A percentile compares a stretch with the other conserved stretches of the same genome.
Conservation (phyloP, 2,329 filamentous ascomycete genomes). For the Penicillium sp. region DNA sequence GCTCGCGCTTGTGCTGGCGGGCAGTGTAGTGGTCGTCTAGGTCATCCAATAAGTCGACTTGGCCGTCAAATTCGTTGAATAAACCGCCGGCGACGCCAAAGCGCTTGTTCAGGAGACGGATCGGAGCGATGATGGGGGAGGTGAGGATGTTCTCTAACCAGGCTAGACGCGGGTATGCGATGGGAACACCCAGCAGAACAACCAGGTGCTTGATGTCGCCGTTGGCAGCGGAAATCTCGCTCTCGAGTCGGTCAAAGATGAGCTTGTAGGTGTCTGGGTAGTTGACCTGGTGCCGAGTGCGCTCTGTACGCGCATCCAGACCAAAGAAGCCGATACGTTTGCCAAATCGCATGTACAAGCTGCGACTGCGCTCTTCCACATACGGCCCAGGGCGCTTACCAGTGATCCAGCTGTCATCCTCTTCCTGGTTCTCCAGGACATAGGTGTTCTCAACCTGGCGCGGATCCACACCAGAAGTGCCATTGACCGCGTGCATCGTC, state of each 20-base stretch:
- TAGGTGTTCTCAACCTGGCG: slow-evolving; percentile 75
- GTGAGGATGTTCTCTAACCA: slow-evolving; percentile 93
- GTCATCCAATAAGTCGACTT: slow-evolving; percentile 67
- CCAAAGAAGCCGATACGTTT: slow-evolving; percentile 67
- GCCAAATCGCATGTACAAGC: slow-evolving; percentile 66
- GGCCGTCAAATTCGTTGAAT: slow-evolving; percentile 92
- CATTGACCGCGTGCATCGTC: slow-evolving; percentile 56
- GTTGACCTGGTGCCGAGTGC: slow-evolving; percentile 91
- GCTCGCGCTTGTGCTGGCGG: slow-evolving; percentile 86
- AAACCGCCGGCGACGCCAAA: slow-evolving; percentile 84
- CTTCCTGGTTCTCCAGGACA: slow-evolving; percentile 62
- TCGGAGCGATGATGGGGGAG: slow-evolving; percentile 83
- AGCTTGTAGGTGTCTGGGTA: slow-evolving; percentile 69
- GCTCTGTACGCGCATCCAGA: slow-evolving; percentile 67
- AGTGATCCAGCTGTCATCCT: slow-evolving; percentile 77
- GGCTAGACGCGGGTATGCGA: slow-evolving; percentile 74
- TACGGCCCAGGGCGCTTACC: slow-evolving; percentile 73
- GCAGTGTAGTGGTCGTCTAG: slow-evolving; percentile 81
- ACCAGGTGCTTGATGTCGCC: slow-evolving; percentile 66
- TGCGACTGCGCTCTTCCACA: slow-evolving; percentile 64
- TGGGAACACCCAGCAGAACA: slow-evolving; percentile 71
- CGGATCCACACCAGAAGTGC: slow-evolving; percentile 63
- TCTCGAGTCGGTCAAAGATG: slow-evolving; percentile 61
- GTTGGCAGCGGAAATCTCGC: slow-evolving; percentile 56
- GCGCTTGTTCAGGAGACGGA: slow-evolving; percentile 86